phyloP scores from a whole-genome alignment of 2,329 filamentous ascomycete genomes.

The Fusarium sterilihyphosum region DNA sequence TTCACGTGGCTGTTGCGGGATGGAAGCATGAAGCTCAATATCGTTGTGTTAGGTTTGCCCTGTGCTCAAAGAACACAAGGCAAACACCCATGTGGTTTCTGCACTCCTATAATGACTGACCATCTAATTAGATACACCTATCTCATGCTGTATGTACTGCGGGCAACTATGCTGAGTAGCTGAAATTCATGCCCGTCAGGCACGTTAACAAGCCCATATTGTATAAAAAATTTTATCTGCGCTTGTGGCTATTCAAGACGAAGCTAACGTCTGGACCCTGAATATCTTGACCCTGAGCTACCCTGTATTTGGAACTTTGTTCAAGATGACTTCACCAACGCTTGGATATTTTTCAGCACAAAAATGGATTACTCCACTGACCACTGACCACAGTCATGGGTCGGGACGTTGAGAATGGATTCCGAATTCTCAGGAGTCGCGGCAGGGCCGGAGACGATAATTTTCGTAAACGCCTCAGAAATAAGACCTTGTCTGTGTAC shows the following conservation, averaged over 20 bases:
- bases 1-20: not conserved
- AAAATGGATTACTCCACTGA: not conserved
- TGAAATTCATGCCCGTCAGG: not conserved
- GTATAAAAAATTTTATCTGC: slow-evolving; percentile 6
- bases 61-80: slow-evolving; percentile 10
- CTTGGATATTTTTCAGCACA: slow-evolving; percentile 1
- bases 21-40: not conserved
- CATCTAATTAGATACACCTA: not conserved
- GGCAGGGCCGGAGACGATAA: not conserved
- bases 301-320: slow-evolving; percentile 16
- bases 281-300: slow-evolving; percentile 19
- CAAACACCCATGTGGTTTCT: not conserved
- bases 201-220: slow-evolving; percentile 10
- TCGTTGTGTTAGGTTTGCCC: not conserved
- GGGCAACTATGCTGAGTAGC: not conserved
- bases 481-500: slow-evolving; percentile 24
- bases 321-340: slow-evolving; percentile 7
- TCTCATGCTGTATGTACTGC: not conserved
- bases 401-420: not conserved
- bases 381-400: not conserved
- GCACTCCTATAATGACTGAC: not conserved
- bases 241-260: slow-evolving; percentile 16
- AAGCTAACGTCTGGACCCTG: slow-evolving; percentile 29
- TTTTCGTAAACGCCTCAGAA: not conserved
- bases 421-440: not conserved